A percentile compares a stretch with the other conserved stretches of the same genome.
phyloP scores from a whole-genome alignment of 2,329 filamentous ascomycete species.

The Xylariaceae sp. region DNA sequence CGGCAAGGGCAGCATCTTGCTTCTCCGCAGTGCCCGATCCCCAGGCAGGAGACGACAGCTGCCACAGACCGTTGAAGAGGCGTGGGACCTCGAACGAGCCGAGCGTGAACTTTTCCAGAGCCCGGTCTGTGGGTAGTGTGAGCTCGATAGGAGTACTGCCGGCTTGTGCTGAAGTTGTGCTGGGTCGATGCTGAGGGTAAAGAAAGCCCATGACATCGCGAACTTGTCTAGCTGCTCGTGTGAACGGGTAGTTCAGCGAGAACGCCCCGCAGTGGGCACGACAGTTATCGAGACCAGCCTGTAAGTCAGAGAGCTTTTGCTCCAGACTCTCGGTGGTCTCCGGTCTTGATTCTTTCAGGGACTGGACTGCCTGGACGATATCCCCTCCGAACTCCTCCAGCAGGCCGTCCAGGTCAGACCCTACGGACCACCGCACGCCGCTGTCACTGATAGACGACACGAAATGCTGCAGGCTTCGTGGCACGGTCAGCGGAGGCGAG shows the following conservation, averaged over 20 bases:
- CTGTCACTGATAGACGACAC: constrained; percentile 10
- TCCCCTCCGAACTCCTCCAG: constrained; percentile 26
- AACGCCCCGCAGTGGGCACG: constrained; percentile 15
- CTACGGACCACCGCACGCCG: constrained; percentile 14
- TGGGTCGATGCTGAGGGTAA: constrained; percentile 17
- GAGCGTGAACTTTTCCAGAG: constrained; percentile 14
- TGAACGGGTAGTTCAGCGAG: constrained; percentile 17
- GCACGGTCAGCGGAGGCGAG: not conserved
- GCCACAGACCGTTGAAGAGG: constrained; percentile 24
- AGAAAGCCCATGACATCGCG: constrained; percentile 19
- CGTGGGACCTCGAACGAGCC: constrained; percentile 16
- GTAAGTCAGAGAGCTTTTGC: constrained; percentile 10
- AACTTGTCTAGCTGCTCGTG: constrained; percentile 24
- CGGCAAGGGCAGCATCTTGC: constrained; percentile 20
- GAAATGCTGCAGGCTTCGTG: constrained; percentile 20
- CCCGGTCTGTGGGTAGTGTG: too few species aligned
- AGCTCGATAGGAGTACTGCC: too few species aligned
- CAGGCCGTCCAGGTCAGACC: constrained; percentile 13
- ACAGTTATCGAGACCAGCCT: constrained; percentile 15
- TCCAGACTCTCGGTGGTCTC: constrained; percentile 12
- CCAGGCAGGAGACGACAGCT: constrained; percentile 23
- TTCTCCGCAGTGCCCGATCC: constrained; percentile 17
- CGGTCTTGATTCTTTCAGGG: constrained; percentile 26
- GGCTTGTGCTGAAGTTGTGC: too few species aligned
- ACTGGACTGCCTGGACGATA: constrained; percentile 29